These are phyloP conservation scores for Tillandsia leiboldiana DNA, from an alignment of 176 grass and related monocot genomes.

Conservation along the genomic window DNA sequence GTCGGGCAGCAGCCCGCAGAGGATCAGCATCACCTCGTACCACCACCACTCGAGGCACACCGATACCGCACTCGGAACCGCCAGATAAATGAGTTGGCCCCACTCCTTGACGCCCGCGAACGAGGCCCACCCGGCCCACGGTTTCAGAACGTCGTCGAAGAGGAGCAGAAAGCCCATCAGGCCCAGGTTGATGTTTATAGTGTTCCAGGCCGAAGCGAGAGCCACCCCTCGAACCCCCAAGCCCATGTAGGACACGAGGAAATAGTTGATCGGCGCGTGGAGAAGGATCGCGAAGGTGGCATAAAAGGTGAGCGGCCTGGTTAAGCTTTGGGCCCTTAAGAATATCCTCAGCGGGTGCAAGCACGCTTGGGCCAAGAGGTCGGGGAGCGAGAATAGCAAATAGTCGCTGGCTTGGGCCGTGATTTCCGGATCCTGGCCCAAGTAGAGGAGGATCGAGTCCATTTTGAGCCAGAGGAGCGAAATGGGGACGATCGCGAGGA, in stretches of 20 bases:
- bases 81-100: neutral
- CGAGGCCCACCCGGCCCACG: constrained; percentile 2
- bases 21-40: constrained; percentile 15
- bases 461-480: constrained; percentile 10
- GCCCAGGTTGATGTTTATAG: constrained; percentile 7
- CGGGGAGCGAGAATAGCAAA: constrained; percentile 11
- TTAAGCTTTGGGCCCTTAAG: constrained; percentile 4
- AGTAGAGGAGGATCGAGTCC: neutral
- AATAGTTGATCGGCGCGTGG: constrained; percentile 4
- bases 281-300: constrained; percentile 2
- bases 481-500: constrained; percentile 7
- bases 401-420: neutral
- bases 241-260: neutral
- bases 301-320: constrained; percentile 6
- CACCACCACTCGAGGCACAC: constrained; percentile 26
- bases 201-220: constrained; percentile 7
- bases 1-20: constrained; percentile 12
- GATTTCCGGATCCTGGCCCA: constrained; percentile 8
- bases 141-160: neutral
- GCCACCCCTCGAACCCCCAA: constrained; percentile 9
- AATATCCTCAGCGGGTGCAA: constrained; percentile 16
- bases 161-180: neutral
- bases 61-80: constrained; percentile 1
- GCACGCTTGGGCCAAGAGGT: constrained; percentile 12
- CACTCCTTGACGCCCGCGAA: neutral